Evolutionary conservation across 1,284 basidiomycete genomes (phyloP), one percentile per base, ranked within the genome.

Genomic region (Cerioporus squamosus): DNA sequence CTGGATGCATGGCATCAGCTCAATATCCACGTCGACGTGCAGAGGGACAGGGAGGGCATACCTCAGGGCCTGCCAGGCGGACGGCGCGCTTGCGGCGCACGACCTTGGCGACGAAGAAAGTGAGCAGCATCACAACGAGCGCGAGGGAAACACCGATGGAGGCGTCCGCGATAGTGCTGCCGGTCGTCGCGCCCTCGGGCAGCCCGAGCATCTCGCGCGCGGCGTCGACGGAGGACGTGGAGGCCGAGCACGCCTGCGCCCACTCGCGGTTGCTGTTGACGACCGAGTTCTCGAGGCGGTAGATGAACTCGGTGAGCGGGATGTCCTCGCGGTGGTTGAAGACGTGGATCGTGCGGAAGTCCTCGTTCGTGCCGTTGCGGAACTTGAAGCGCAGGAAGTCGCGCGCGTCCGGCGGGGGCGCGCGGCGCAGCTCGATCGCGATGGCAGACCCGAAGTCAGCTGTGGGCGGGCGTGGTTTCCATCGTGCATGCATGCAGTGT

Each of bases 321-420:
- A 93, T 87, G 66, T 87, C 89, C 57, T 83, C 77, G 60, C 81
- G 78, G 77, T 88, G 85, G 57, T 83, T 85, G 70, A 89, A 90
- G 68, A 85, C 86, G 68, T 87, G 83, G 69, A 89, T 74, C 59
- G 84, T 82, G 67, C 82, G 70, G 77, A 85, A 87, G 66, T 77
- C 72, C 59, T 79, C 79, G 38, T 74, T 67, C 31, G 91, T 89
- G 43, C 93, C 93, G 74, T 95, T 95, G 78, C 86, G 88, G 85
- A 94, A 94, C 74, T 85, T 88, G 80, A 94, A 81, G 67, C 89
- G 86, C 70, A 95, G 76, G 76, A 90, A 90, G 75, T 90, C 87
- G 63, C 88, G 86, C 63, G 83, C 78, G 68, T 91, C 89, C n/a
- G 88, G 87, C 47, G 87, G 82, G 61, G 83, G 79, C 65, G 86